Evolutionary conservation across 1,284 basidiomycete genomes (phyloP).

Genomic region (Heterobasidion irregulare): DNA sequence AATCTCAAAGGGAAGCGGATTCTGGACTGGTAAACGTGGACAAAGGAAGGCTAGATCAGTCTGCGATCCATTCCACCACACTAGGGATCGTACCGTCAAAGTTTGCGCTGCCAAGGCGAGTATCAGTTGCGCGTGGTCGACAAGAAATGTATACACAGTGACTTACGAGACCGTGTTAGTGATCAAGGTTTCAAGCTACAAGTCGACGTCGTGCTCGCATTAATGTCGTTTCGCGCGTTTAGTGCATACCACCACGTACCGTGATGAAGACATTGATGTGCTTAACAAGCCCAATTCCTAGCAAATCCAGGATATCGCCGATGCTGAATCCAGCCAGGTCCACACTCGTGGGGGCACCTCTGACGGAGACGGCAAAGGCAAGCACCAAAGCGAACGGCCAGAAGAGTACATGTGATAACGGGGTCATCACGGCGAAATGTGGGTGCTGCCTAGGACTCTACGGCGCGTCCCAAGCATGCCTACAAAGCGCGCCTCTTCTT

Average conservation of each 20-base stretch:
- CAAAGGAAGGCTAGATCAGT: background rate
- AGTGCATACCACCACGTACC: slow-evolving; percentile 15
- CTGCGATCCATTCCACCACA: background rate
- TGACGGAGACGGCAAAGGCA: background rate
- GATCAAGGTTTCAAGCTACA: slow-evolving; percentile 25
- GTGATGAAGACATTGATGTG: slow-evolving; percentile 29
- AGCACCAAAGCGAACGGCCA: background rate
- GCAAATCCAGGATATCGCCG: slow-evolving; percentile 28
- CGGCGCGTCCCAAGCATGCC: background rate
- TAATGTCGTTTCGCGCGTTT: background rate
- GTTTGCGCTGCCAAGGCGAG: background rate
- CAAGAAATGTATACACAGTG: background rate
- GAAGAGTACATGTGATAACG: background rate
- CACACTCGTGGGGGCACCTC: background rate
- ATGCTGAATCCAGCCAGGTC: slow-evolving; percentile 10
- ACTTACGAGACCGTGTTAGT: slow-evolving; percentile 27
- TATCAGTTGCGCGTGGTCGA: no score
- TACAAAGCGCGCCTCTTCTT: background rate
- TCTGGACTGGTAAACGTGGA: slow-evolving; percentile 21
- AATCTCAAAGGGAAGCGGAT: slow-evolving; percentile 34
- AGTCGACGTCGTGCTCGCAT: background rate
- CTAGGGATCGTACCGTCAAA: background rate
- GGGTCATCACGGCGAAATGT: background rate
- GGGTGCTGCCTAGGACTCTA: background rate
- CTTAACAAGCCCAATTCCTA: slow-evolving; percentile 28